Base-by-base conservation (phyloP, 1,284 basidiomycete genomes). In the Ceratobasidium sp. region DNA sequence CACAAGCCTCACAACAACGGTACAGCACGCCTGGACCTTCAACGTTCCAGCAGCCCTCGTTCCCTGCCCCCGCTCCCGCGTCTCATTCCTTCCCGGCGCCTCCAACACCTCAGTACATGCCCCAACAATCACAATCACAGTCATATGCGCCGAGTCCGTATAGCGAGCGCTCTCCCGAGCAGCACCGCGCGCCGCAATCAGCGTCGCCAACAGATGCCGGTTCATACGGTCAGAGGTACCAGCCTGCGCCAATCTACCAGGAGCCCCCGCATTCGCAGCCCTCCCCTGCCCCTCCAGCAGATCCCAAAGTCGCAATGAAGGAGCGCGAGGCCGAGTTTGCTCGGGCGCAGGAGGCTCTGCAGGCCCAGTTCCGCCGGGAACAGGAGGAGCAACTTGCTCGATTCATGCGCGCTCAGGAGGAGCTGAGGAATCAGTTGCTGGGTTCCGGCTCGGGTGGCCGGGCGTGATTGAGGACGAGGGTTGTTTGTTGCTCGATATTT, bases 311-410 rank as follows among this genome's bases (percentile, higher is more conserved):
- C 3, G 32, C 29, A 13, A 13, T 17, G 4, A 53, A 54, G 50
- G 49, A 65, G 32, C 62, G 38, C 35, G 62, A 65, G 31, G 20
- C 54, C 7, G 62, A 53, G 22, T 65, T 65, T 42, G 50, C 62
- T 10, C 62, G 62, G 29, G 50, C 62, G 10, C 62, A 65, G 32
- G 62, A 65, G 38, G 62, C 53, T 13, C 20, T 65, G 20, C 49
- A 49, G 40, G n/a, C 29, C 10, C 34, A 50, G 27, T 65, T 65
- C 49, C 53, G 43, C 25, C 62, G 62, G 17, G 62, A 65, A 53
- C 62, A 65, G 31, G 62, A 65, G 38, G 62, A 65, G 50, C 62
- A 65, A 35, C 50, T 65, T 25, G 50, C 34, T 25, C 62, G 50
- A 17, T 65, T 65, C 31, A 32, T 65, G 62, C 49, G 32, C 42